Conservation (phyloP, 352 stramenopile species). For the Pythium volutum region DNA sequence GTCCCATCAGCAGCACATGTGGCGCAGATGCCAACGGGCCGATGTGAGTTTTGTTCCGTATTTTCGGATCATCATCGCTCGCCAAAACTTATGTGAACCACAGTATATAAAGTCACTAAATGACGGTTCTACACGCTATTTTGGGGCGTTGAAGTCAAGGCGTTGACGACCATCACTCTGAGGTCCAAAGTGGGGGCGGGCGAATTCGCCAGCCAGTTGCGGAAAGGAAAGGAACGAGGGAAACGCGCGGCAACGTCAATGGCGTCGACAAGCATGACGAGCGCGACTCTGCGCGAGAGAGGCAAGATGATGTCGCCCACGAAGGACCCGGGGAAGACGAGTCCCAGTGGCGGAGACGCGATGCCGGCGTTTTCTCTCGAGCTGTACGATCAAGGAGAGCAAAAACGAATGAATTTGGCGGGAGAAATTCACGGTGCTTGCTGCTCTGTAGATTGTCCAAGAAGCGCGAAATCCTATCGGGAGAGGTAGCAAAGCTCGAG, state of each 20-base stretch:
- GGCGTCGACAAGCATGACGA: not conserved
- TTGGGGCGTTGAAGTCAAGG: slow-evolving; percentile 8
- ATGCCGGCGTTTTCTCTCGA: slow-evolving; percentile 1
- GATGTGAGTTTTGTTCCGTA: not conserved
- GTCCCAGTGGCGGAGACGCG: not conserved
- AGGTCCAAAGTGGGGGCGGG: slow-evolving; percentile 5
- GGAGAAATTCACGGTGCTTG: not conserved
- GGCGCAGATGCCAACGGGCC: not conserved
- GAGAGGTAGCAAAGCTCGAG: slow-evolving; percentile 33
- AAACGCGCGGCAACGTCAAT: not conserved
- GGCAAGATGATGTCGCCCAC: not conserved
- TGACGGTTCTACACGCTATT: not conserved
- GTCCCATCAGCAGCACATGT: not conserved
- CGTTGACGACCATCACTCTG: slow-evolving; percentile 8
- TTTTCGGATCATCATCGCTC: not conserved
- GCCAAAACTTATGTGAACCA: slow-evolving; percentile 1
- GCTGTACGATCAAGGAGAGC: not conserved
- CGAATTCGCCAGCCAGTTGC: not conserved
- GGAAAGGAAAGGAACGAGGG: not conserved
- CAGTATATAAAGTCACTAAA: not conserved
- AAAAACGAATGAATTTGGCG: not conserved
- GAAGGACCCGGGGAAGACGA: not conserved
- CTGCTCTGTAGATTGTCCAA: slow-evolving; percentile 33
- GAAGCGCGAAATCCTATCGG: slow-evolving; percentile 41
- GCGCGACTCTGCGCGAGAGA: not conserved